Evolutionary conservation across 441 rosid genomes (phyloP).

Genomic region (Populus trichocarpa): DNA sequence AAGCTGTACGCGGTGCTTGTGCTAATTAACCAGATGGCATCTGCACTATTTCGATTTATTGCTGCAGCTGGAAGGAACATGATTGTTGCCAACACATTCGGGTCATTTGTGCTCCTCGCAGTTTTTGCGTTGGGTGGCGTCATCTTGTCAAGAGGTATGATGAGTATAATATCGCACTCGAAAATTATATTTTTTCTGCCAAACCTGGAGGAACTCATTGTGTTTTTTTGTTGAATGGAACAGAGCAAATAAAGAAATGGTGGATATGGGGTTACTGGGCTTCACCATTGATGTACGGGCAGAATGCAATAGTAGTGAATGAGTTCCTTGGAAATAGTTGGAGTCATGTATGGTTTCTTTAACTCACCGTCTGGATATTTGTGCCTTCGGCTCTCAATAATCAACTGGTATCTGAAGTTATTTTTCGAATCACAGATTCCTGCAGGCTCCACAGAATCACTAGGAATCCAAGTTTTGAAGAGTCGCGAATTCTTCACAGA

Average conservation of each 20-base stretch:
- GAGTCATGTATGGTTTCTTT: constrained; percentile 42
- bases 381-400: not conserved
- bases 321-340: constrained; percentile 79
- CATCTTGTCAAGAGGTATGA: constrained; percentile 59
- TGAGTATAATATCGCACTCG: not conserved
- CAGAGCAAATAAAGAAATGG: constrained; percentile 69
- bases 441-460: constrained; percentile 29
- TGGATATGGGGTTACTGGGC: constrained; percentile 84
- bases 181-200: not conserved
- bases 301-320: constrained; percentile 64
- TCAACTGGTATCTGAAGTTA: not conserved
- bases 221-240: constrained; percentile 1
- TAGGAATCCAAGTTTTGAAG: constrained; percentile 48
- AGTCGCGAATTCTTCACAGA: constrained; percentile 46
- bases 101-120: constrained; percentile 49
- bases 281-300: constrained; percentile 83
- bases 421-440: constrained; percentile 25
- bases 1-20: constrained; percentile 58
- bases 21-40: constrained; percentile 60
- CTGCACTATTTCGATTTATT: constrained; percentile 56
- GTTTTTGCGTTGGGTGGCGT: constrained; percentile 64
- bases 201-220: not conserved
- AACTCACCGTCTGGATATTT: not conserved
- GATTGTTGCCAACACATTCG: constrained; percentile 71
- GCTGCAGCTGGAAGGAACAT: constrained; percentile 64